Conservation (phyloP, 192 early-diverging fungal species). For the Backusella sp. region DNA sequence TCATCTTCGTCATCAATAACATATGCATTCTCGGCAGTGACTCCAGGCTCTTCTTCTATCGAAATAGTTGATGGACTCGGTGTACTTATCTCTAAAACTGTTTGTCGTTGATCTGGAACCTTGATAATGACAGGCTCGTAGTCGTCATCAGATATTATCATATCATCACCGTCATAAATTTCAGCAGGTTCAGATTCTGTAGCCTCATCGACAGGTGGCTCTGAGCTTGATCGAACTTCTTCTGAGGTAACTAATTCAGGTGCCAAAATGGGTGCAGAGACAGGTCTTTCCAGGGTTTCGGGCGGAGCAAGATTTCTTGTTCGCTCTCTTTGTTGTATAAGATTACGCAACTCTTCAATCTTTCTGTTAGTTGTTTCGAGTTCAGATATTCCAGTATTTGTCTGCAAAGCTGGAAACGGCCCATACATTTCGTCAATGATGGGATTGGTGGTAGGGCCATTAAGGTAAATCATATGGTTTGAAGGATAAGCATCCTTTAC, state of each 20-base stretch:
- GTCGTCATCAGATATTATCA: neutral
- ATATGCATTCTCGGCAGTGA: neutral
- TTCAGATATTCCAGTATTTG: neutral
- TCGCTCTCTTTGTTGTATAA: neutral
- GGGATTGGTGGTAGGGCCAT: neutral
- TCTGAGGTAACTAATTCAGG: neutral
- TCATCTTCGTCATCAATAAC: neutral
- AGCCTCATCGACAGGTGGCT: neutral
- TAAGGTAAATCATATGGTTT: neutral
- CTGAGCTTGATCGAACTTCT: neutral
- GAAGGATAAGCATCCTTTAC: neutral
- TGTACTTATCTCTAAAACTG: neutral
- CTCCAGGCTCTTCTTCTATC: neutral
- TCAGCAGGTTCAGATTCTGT: neutral
- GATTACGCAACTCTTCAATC: neutral
- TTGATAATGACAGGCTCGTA: neutral
- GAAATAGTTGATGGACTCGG: neutral
- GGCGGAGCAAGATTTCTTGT: neutral
- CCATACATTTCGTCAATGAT: neutral
- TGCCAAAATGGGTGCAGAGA: neutral
- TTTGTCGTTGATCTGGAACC: neutral
- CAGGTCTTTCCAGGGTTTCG: neutral
- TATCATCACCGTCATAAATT: neutral
- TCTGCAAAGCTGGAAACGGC: neutral
- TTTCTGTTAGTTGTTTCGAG: neutral